phyloP scores from a whole-genome alignment of 805 yeast genomes.

The Saccharomycopsis fermentans region DNA sequence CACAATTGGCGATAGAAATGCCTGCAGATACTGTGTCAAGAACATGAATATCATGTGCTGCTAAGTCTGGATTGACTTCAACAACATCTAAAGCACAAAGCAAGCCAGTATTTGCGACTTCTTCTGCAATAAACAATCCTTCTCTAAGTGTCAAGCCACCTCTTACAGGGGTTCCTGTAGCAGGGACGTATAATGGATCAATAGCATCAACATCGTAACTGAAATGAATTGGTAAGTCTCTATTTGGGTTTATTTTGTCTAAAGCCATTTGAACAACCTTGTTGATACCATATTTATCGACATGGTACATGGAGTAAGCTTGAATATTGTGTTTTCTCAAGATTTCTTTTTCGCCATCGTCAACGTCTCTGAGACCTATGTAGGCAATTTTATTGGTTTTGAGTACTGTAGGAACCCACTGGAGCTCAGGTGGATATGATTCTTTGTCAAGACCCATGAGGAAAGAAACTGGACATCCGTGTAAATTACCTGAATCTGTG shows the following conservation, averaged over 20 bases:
- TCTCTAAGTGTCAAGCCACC: conserved; percentile 94
- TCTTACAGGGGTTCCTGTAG: conserved; percentile 96
- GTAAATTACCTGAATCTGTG: conserved; percentile 82
- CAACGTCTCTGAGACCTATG: conserved; percentile 92
- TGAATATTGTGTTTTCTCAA: conserved; percentile 61
- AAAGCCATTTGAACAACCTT: conserved; percentile 89
- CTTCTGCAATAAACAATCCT: conserved; percentile 87
- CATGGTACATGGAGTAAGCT: conserved; percentile 92
- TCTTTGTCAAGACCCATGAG: conserved; percentile 69
- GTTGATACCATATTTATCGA: conserved; percentile 88
- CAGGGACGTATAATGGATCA: conserved; percentile 89
- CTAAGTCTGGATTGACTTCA: conserved; percentile 86
- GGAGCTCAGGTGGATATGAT: conserved; percentile 59
- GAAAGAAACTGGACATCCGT: conserved; percentile 94
- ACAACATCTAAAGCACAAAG: conserved; percentile 84
- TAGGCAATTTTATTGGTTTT: conserved; percentile 69
- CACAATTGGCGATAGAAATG: conserved; percentile 84
- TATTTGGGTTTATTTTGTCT: conserved; percentile 61
- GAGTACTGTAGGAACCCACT: conserved; percentile 70
- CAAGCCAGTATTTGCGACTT: conserved; percentile 82
- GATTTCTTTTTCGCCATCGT: conserved; percentile 70
- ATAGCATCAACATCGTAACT: conserved; percentile 96
- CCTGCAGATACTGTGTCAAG: conserved; percentile 85
- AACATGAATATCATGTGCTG: conserved; percentile 63
- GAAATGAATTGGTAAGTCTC: conserved; percentile 69